Evolutionary conservation across 208 protist genomes (phyloP).

Genomic region (Sergeia podlipaevii): DNA sequence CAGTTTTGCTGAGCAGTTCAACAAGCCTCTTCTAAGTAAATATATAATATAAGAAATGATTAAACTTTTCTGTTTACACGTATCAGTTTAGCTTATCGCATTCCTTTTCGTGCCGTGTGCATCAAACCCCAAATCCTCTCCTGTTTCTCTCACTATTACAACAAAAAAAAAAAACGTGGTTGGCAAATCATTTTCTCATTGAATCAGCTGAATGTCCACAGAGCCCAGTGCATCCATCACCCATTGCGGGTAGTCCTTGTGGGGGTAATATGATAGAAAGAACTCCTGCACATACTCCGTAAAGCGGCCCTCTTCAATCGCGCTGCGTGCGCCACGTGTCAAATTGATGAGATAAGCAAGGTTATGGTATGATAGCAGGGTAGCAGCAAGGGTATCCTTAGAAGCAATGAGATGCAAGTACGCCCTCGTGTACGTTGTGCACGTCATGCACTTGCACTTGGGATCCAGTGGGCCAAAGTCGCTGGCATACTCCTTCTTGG

Average conservation of each 20-base stretch:
- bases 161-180: too few species aligned
- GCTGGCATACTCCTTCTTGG: constrained; percentile 54
- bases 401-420: constrained; percentile 90
- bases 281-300: constrained; percentile 85
- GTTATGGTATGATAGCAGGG: constrained; percentile 98
- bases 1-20: too few species aligned
- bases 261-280: constrained; percentile 80
- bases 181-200: constrained; percentile 5
- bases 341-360: constrained; percentile 95
- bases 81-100: too few species aligned
- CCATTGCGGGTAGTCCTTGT: constrained; percentile 88
- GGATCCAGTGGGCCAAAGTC: constrained; percentile 84
- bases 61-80: too few species aligned
- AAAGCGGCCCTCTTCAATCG: constrained; percentile 80
- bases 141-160: too few species aligned
- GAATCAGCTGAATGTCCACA: constrained; percentile 74
- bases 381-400: constrained; percentile 87
- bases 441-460: constrained; percentile 91
- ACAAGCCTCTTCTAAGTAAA: too few species aligned
- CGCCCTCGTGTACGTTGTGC: constrained; percentile 91
- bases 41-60: too few species aligned
- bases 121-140: too few species aligned
- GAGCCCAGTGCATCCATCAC: constrained; percentile 74
- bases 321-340: constrained; percentile 83
- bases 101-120: too few species aligned